Conservation (phyloP, 2,329 filamentous ascomycete species). For the Curvularia eragrostidis region DNA sequence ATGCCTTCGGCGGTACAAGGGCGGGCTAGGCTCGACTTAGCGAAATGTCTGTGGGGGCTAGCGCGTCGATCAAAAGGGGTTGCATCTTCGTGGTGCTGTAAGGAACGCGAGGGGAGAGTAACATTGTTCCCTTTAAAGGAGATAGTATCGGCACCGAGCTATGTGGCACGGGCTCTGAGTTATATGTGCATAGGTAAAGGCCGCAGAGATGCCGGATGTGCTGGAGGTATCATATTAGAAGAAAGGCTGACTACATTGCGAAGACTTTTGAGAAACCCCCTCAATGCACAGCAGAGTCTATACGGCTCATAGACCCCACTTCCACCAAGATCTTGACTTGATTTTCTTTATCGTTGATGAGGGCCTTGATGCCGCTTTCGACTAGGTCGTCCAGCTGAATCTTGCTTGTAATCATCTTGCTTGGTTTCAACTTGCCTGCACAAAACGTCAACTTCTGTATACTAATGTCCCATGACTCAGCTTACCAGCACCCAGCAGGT, state of each 20-base stretch:
- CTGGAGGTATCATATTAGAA: not conserved
- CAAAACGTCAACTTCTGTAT: not conserved
- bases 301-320: slow-evolving; percentile 28
- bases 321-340: slow-evolving; percentile 70
- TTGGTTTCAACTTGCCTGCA: slow-evolving; percentile 59
- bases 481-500: slow-evolving; percentile 53
- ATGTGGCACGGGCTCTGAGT: no score
- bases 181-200: not conserved
- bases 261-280: not conserved
- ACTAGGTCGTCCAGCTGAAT: slow-evolving; percentile 64
- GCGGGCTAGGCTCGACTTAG: slow-evolving; percentile 14
- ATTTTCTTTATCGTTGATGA: slow-evolving; percentile 66
- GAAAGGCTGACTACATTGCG: not conserved
- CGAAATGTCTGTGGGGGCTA: slow-evolving; percentile 1
- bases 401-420: slow-evolving; percentile 66
- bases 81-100: not conserved
- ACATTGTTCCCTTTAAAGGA: not conserved
- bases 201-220: not conserved
- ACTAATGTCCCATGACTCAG: not conserved
- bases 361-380: slow-evolving; percentile 62
- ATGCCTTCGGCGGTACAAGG: slow-evolving; percentile 20
- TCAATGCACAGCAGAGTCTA: slow-evolving; percentile 23
- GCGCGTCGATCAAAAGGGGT: slow-evolving; percentile 1
- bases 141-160: no score
- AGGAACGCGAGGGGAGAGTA: not conserved